Conservation (phyloP, 192 early-diverging fungal species). For the Hyaloraphidium curvatum region DNA sequence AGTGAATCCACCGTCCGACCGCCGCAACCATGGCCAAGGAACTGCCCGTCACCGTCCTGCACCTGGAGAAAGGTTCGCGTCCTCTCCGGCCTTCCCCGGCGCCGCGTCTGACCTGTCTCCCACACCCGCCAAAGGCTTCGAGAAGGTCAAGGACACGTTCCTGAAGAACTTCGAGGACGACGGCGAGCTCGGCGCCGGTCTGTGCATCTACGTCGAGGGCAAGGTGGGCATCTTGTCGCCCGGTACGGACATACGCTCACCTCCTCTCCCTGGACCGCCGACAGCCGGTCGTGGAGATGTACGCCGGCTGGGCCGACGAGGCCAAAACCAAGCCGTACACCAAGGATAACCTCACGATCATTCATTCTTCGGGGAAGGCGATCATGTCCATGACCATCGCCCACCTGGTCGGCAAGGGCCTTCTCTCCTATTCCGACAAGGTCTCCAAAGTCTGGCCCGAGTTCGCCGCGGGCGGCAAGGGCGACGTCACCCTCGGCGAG, state of each 20-base stretch:
- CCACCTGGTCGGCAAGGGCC: background rate
- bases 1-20: no score
- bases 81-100: no score
- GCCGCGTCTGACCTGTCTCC: background rate
- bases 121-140: slow-evolving; percentile 15
- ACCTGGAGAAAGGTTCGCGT: no score
- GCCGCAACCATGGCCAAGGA: no score
- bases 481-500: slow-evolving; percentile 35
- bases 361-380: background rate
- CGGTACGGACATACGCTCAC: no score
- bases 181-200: slow-evolving; percentile 23
- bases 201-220: no score
- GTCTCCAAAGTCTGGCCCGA: background rate
- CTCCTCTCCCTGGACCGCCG: background rate
- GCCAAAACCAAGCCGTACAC: slow-evolving; percentile 2
- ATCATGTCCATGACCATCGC: background rate
- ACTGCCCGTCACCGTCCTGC: no score
- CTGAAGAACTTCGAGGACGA: slow-evolving; percentile 21
- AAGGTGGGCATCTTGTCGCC: no score
- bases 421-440: background rate
- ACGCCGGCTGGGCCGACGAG: background rate
- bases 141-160: slow-evolving; percentile 15
- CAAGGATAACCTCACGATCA: background rate
- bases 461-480: slow-evolving; percentile 30
- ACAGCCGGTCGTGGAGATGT: background rate